Conservation (phyloP, 208 protist genomes). For the Leishmania lainsoni region DNA sequence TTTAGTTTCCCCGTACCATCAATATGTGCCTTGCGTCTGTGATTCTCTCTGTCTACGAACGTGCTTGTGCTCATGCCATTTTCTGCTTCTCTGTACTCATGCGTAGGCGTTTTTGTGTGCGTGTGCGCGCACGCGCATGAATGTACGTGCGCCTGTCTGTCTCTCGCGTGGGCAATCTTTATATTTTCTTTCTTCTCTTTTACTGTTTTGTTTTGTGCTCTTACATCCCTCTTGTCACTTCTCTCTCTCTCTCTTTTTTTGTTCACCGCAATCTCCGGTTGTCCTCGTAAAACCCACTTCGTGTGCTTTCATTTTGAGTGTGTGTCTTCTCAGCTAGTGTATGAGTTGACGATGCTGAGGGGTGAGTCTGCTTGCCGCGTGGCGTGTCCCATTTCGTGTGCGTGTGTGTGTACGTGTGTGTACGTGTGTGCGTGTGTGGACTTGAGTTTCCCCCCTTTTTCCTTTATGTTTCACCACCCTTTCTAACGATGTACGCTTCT, state of each 20-base stretch:
- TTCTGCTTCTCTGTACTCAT: neutral
- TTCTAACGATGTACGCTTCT: neutral
- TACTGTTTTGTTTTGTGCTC: neutral
- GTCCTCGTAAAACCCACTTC: neutral
- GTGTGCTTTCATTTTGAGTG: neutral
- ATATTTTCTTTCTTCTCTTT: too few species aligned
- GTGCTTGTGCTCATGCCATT: neutral
- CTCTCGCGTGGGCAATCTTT: neutral
- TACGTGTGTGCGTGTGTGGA: neutral
- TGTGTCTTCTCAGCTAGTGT: neutral
- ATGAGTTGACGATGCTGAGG: neutral
- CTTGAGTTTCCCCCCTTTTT: neutral
- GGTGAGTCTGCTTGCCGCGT: neutral
- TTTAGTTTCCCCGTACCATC: neutral
- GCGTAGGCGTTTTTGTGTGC: neutral
- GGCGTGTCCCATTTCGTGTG: slow-evolving; percentile 3
- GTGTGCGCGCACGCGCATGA: neutral
- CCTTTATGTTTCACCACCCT: neutral
- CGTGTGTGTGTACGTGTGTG: neutral
- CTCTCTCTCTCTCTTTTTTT: neutral
- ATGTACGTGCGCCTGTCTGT: neutral
- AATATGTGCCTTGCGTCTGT: slow-evolving; percentile 8
- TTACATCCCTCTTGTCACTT: neutral
- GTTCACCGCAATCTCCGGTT: neutral
- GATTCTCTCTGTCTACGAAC: slow-evolving; percentile 13